Conservation (phyloP, 2,329 filamentous ascomycete species). For the Penicillium sp. region DNA sequence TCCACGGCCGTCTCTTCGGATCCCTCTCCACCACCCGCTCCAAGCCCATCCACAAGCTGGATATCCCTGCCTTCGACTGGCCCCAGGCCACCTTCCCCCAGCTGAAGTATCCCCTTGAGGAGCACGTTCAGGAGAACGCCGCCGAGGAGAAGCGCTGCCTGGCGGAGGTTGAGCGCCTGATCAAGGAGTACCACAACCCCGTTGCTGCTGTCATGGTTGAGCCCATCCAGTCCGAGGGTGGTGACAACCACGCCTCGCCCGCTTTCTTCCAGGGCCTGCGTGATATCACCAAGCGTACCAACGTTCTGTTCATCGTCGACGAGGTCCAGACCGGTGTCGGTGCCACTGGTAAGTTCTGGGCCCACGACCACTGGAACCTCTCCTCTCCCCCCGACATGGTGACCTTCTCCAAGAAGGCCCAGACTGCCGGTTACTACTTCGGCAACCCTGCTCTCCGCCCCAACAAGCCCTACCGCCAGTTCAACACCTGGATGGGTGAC, state of each 20-base stretch:
- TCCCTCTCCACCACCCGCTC: conserved; percentile 85
- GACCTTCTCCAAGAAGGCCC: conserved; percentile 93
- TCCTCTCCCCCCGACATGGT: conserved; percentile 84
- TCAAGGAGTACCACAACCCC: conserved; percentile 76
- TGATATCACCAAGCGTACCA: conserved; percentile 67
- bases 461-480: conserved; percentile 93
- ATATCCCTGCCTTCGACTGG: conserved; percentile 95
- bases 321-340: conserved; percentile 94
- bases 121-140: conserved; percentile 79
- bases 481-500: conserved; percentile 98
- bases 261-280: conserved; percentile 85
- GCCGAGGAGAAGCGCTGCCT: conserved; percentile 79
- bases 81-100: conserved; percentile 84
- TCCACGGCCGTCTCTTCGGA: conserved; percentile 90
- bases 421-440: conserved; percentile 92
- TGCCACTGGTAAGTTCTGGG: conserved; percentile 94
- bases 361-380: conserved; percentile 92
- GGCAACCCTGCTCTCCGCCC: conserved; percentile 77
- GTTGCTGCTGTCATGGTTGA: conserved; percentile 84
- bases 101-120: conserved; percentile 84
- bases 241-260: conserved; percentile 90
- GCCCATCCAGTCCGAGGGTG: conserved; percentile 91
- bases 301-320: conserved; percentile 85
- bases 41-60: conserved; percentile 93
- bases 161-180: conserved; percentile 79